Evolutionary conservation across 1,284 basidiomycete genomes (phyloP).

Genomic region (Tilletia indica): DNA sequence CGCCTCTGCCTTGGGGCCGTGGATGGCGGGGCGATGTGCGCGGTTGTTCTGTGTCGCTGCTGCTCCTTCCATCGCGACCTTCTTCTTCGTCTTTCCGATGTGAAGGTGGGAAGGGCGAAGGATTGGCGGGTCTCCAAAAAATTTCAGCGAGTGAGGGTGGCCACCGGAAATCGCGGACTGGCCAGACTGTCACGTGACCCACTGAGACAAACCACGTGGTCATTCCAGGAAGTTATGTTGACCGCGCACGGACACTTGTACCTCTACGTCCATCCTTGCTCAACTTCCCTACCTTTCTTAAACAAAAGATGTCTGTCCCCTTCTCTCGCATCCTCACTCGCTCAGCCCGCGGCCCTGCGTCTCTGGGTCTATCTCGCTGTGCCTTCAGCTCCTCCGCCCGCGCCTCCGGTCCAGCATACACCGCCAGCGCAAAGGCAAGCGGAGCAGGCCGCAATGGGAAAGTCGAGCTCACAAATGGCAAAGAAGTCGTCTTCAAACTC

Average conservation of each 20-base stretch:
- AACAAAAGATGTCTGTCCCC: too few relatives aligned
- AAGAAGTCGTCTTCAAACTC: not conserved
- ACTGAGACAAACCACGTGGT: too few relatives aligned
- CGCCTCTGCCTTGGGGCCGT: conserved; percentile 18
- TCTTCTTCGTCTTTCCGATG: too few relatives aligned
- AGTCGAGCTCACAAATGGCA: not conserved
- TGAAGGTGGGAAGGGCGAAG: too few relatives aligned
- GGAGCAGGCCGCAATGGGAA: conserved; percentile 1
- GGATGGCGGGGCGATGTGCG: conserved; percentile 11
- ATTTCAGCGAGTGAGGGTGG: conserved; percentile 9
- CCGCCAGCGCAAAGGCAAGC: conserved; percentile 2
- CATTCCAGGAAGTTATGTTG: too few relatives aligned
- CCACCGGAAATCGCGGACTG: conserved; percentile 26
- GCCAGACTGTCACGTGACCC: too few relatives aligned
- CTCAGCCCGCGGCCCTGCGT: not conserved
- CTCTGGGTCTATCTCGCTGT: not conserved
- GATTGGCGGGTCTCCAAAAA: not conserved
- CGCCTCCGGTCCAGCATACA: not conserved
- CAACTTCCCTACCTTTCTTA: too few relatives aligned
- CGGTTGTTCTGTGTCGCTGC: conserved; percentile 72
- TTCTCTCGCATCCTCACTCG: too few relatives aligned
- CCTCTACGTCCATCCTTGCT: too few relatives aligned
- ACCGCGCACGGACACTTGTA: too few relatives aligned
- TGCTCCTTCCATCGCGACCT: conserved; percentile 74
- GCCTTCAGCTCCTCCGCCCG: conserved; percentile 1